phyloP scores from a whole-genome alignment of 139 green algal species.

The Micromonas commoda region DNA sequence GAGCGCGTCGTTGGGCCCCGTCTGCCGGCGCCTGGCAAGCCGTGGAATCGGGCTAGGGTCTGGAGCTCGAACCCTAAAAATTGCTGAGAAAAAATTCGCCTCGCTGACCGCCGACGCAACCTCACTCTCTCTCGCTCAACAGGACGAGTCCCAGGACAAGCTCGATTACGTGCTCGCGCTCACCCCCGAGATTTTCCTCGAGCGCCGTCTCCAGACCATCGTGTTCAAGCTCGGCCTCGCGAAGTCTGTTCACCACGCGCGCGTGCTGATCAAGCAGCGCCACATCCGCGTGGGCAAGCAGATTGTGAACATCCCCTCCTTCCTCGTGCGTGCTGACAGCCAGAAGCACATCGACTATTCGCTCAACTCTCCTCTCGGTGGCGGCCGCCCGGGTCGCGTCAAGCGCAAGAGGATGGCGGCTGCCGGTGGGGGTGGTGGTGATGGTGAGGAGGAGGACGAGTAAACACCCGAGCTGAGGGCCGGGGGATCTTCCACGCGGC shows the following conservation, averaged over 20 bases:
- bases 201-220: constrained; percentile 89
- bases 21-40: too few relatives aligned
- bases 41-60: too few relatives aligned
- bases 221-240: constrained; percentile 99
- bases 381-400: constrained; percentile 88
- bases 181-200: constrained; percentile 77
- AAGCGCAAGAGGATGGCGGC: constrained; percentile 65
- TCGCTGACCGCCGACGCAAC: neutral
- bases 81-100: too few relatives aligned
- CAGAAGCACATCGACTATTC: constrained; percentile 99
- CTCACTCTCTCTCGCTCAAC: neutral
- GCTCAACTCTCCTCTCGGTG: constrained; percentile 92
- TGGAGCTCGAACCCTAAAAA: too few relatives aligned
- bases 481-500: neutral
- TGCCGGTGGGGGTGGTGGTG: constrained; percentile 38
- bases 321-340: constrained; percentile 95
- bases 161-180: constrained; percentile 98
- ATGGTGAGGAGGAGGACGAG: constrained; percentile 39
- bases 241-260: constrained; percentile 98
- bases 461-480: neutral
- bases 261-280: constrained; percentile 94
- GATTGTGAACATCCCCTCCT: constrained; percentile 97
- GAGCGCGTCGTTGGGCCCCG: neutral
- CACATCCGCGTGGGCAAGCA: constrained; percentile 99
- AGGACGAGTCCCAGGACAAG: constrained; percentile 84